Base-by-base conservation (phyloP, 805 yeast species). In the Komagataella phaffii region DNA sequence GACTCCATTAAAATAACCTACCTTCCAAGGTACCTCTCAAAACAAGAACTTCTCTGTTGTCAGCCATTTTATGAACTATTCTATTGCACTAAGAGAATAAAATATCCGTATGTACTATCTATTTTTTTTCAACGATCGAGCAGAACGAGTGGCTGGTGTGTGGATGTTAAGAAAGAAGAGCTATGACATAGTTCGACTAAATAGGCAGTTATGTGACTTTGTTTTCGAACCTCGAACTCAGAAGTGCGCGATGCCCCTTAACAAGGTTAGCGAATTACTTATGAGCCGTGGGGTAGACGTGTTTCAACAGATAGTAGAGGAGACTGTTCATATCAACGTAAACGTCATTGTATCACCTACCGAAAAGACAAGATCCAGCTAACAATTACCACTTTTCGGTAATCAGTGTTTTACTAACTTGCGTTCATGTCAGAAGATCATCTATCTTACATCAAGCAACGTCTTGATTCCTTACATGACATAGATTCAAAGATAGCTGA, bases 11-110 rank as follows among this genome's bases (percentile, higher is more conserved):
- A 18, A 30, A 30, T 50, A 45, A 63, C 72, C 54, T 63, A 72
- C 88, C 96, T 80, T 91, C 97, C 74, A 93, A 85, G 83, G 98
- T 88, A 75, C 98, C 99, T 85, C 98, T 90, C 75, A 93, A 87
- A 76, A 91, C 96, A 80, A 91, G 83, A 83, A 90, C 95, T 87
- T 90, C 97, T 76, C 80, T 84, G 40, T 30, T 30, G 52, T 50
- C 53, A 51, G 53, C 48, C 53, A 51, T 51, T 45, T 45, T 51
- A 45, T 43, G 24, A 44, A 45, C 24, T 23, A 21, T 21, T 40
- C 45, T 24, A 36, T 36, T 23, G 18, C 24, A 18, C 43, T 17
- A 46, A 44, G 30, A 36, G 17, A 19, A 46, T 21, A 14, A 46
- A 46, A 19, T 36, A 17, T 46, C 24, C 17, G 17, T 46, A 46